A percentile compares a stretch with the other conserved stretches of the same genome.
These are phyloP conservation scores for Cylindrotheca closterium DNA, from an alignment of 108 stramenopile genomes.

Conservation along the genomic window DNA sequence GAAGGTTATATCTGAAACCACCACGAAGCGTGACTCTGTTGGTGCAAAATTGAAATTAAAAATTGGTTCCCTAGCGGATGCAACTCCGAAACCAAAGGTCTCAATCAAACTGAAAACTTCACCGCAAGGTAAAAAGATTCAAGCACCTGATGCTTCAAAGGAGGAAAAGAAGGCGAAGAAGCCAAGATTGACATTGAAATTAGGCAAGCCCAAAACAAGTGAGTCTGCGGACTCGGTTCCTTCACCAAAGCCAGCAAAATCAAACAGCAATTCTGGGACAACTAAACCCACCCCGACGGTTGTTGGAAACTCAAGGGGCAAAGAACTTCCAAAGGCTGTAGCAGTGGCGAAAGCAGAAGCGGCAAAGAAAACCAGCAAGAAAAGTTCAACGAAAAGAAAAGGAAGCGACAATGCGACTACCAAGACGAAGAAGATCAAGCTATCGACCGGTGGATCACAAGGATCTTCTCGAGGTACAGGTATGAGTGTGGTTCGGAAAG, in stretches of 20 bases:
- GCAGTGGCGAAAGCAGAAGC: slow-evolving; percentile 1
- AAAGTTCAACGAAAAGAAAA: slow-evolving; percentile 16
- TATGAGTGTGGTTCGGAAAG: slow-evolving; percentile 55
- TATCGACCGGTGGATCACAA: background rate
- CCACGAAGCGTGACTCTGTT: slow-evolving; percentile 1
- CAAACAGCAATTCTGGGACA: slow-evolving; percentile 31
- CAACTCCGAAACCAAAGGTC: slow-evolving; percentile 8
- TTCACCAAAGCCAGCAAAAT: slow-evolving; percentile 31
- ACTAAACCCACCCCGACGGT: slow-evolving; percentile 41
- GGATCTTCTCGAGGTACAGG: background rate
- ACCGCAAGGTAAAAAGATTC: slow-evolving; percentile 19
- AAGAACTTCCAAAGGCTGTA: slow-evolving; percentile 54
- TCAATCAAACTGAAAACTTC: slow-evolving; percentile 13
- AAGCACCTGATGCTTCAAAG: slow-evolving; percentile 1
- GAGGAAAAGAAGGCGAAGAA: slow-evolving; percentile 19
- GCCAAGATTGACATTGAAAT: slow-evolving; percentile 31
- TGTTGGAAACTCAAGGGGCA: slow-evolving; percentile 41
- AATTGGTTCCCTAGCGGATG: slow-evolving; percentile 14
- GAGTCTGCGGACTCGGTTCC: background rate
- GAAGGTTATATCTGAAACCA: slow-evolving; percentile 5
- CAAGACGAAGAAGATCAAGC: slow-evolving; percentile 9
- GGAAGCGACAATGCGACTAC: background rate
- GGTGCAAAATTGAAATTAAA: slow-evolving; percentile 18
- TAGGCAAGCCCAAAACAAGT: slow-evolving; percentile 12
- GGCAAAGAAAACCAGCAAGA: slow-evolving; percentile 15